phyloP scores from a whole-genome alignment of 768 basidiomycete genomes.

The Gautieria morchelliformis region DNA sequence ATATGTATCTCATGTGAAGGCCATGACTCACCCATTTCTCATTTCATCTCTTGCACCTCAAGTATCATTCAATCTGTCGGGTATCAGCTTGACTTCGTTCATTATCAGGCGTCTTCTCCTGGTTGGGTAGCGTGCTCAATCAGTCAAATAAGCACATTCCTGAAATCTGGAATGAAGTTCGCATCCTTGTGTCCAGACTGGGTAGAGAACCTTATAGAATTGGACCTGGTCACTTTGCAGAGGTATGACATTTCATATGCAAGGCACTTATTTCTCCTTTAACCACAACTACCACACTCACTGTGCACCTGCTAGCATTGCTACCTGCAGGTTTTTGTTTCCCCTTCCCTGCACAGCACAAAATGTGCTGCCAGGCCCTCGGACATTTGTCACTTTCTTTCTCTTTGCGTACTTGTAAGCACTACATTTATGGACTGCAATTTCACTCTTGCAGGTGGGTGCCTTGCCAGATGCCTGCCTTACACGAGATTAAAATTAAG shows the following conservation, averaged over 20 bases:
- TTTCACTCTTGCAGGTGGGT: too few relatives aligned
- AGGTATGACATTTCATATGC: not conserved
- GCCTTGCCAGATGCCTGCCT: too few relatives aligned
- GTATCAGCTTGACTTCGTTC: conserved; percentile 4
- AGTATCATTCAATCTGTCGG: not conserved
- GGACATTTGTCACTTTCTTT: too few relatives aligned
- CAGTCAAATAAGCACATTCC: not conserved
- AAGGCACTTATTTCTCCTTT: not conserved
- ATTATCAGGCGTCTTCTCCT: not conserved
- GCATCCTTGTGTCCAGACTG: not conserved
- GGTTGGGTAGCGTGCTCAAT: not conserved
- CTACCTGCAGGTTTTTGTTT: too few relatives aligned
- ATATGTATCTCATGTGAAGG: not conserved
- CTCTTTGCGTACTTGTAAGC: too few relatives aligned
- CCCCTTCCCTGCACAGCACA: too few relatives aligned
- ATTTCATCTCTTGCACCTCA: not conserved
- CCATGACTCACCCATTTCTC: not conserved
- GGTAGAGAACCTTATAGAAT: not conserved
- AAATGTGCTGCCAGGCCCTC: too few relatives aligned
- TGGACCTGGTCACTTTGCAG: not conserved
- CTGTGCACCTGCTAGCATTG: too few relatives aligned
- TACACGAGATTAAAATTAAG: too few relatives aligned
- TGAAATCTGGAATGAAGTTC: not conserved
- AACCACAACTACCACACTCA: not conserved
- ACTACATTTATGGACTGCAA: too few relatives aligned